phyloP scores from a whole-genome alignment of 2,329 filamentous ascomycete species.

The Myrmaecium sp. region DNA sequence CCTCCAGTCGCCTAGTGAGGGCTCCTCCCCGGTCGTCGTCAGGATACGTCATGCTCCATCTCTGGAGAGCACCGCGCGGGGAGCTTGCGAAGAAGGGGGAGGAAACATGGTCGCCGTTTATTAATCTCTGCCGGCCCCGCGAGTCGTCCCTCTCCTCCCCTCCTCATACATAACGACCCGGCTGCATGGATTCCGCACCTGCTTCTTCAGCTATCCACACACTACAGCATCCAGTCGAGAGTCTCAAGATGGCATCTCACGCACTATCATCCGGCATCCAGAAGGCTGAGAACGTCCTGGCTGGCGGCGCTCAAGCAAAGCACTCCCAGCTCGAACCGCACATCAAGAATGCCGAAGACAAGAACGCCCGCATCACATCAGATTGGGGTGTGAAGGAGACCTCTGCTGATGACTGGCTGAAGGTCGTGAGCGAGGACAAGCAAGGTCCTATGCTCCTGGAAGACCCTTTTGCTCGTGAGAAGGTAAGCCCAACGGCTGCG shows the following conservation, averaged over 20 bases:
- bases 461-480: conserved; percentile 56
- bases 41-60: too few relatives aligned
- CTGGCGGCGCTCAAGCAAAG: conserved; percentile 17
- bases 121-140: too few relatives aligned
- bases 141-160: too few relatives aligned
- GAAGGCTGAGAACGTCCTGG: conserved; percentile 17
- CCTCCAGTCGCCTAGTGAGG: too few relatives aligned
- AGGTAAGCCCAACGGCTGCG: conserved; percentile 30
- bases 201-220: too few relatives aligned
- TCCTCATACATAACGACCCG: too few relatives aligned
- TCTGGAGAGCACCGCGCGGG: too few relatives aligned
- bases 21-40: too few relatives aligned
- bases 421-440: conserved; percentile 41
- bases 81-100: too few relatives aligned
- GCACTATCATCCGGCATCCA: conserved; percentile 13
- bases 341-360: conserved; percentile 39
- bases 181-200: too few relatives aligned
- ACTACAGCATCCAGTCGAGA: too few relatives aligned
- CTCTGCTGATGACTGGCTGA: conserved; percentile 66
- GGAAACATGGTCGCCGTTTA: too few relatives aligned
- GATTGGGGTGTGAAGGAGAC: conserved; percentile 61
- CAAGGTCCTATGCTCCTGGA: conserved; percentile 54
- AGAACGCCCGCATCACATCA: conserved; percentile 47
- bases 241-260: conserved; percentile 13
- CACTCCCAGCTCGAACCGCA: conserved; percentile 47